Evolutionary conservation across 2,329 filamentous ascomycete species (phyloP).

Genomic region (Pleochaeta shiraiana): DNA sequence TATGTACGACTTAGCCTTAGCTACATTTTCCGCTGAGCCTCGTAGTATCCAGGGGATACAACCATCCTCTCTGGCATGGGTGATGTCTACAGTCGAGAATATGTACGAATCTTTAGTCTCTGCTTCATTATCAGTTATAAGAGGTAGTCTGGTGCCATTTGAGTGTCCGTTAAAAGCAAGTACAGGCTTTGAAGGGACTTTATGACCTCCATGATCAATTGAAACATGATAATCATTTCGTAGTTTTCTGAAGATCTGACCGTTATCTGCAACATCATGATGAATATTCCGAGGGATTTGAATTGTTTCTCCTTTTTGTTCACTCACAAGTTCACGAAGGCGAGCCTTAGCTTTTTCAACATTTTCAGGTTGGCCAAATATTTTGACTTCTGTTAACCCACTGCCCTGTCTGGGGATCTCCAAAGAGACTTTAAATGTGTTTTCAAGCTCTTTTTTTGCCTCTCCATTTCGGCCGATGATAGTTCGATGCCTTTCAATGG

Average conservation of each 20-base stretch:
- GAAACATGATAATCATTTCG: slow-evolving; percentile 72
- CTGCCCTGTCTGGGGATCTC: slow-evolving; percentile 84
- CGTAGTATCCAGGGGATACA: slow-evolving; percentile 80
- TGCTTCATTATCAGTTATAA: slow-evolving; percentile 75
- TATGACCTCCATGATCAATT: slow-evolving; percentile 72
- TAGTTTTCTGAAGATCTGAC: slow-evolving; percentile 80
- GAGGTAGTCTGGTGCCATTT: slow-evolving; percentile 46
- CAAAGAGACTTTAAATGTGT: slow-evolving; percentile 65
- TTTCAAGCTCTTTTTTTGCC: slow-evolving; percentile 63
- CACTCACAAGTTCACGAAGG: slow-evolving; percentile 57
- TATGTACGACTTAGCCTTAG: slow-evolving; percentile 59
- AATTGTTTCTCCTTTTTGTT: slow-evolving; percentile 74
- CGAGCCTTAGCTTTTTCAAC: slow-evolving; percentile 77
- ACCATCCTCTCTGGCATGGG: slow-evolving; percentile 30
- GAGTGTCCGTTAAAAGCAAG: slow-evolving; percentile 25
- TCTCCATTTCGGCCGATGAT: slow-evolving; percentile 88
- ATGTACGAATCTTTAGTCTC: slow-evolving; percentile 45
- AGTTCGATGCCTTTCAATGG: slow-evolving; percentile 71
- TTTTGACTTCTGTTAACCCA: slow-evolving; percentile 64
- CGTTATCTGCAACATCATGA: slow-evolving; percentile 69
- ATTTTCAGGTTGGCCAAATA: slow-evolving; percentile 55
- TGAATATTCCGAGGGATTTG: slow-evolving; percentile 65
- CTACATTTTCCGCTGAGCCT: slow-evolving; percentile 54
- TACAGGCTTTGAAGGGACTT: slow-evolving; percentile 48
- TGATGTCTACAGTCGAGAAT: slow-evolving; percentile 56